Percentiles rank a stretch among this genome's conserved stretches.
phyloP scores from a whole-genome alignment of 2,329 filamentous ascomycete species.

The Aureobasidium sp. region DNA sequence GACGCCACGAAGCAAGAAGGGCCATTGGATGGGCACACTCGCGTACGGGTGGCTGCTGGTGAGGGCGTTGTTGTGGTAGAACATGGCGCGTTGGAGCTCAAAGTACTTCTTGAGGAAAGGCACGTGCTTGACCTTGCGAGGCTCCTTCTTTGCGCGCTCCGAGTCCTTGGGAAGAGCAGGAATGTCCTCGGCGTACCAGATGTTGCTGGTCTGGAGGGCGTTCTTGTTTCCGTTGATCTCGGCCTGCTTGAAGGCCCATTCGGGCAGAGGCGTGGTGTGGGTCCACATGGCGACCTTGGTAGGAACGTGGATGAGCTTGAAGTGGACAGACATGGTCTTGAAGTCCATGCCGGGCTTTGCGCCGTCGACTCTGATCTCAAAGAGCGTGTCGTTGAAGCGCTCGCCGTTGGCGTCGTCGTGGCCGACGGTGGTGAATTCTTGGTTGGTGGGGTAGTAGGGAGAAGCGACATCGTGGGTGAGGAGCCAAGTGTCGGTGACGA shows the following conservation, averaged over 20 bases:
- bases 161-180: constrained; percentile 68
- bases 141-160: constrained; percentile 65
- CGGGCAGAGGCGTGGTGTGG: constrained; percentile 86
- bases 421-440: constrained; percentile 86
- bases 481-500: constrained; percentile 78
- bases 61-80: constrained; percentile 97
- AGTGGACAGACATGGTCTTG: constrained; percentile 83
- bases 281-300: constrained; percentile 99
- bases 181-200: constrained; percentile 91
- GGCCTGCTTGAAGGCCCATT: constrained; percentile 95
- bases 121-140: constrained; percentile 71
- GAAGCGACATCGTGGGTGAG: constrained; percentile 96
- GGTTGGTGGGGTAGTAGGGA: constrained; percentile 92
- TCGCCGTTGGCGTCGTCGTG: constrained; percentile 64
- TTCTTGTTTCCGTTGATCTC: constrained; percentile 99
- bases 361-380: constrained; percentile 84
- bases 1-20: constrained; percentile 91
- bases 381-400: constrained; percentile 81
- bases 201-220: constrained; percentile 76
- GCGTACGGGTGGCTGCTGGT: constrained; percentile 96
- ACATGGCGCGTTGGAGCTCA: constrained; percentile 96
- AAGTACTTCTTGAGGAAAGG: constrained; percentile 93
- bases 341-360: constrained; percentile 77
- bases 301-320: constrained; percentile 90
- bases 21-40: constrained; percentile 93